Percentiles rank a stretch among this genome's conserved stretches.
Conservation (phyloP, 176 grass and related monocot genomes). For the Cenchrus fungigraminus region DNA sequence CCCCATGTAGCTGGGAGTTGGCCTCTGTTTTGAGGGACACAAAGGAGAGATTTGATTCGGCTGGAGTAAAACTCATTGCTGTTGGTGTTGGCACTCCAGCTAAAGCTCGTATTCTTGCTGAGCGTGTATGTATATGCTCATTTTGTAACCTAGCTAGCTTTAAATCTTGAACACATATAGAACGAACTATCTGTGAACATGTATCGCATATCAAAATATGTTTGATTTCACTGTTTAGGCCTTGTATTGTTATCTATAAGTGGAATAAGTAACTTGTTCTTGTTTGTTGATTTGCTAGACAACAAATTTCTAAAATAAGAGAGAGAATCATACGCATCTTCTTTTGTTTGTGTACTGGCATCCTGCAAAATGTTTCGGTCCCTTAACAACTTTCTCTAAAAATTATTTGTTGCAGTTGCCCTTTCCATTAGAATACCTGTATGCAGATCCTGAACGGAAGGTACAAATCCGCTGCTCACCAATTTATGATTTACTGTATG, state of each 20-base stretch:
- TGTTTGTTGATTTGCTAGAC: not conserved
- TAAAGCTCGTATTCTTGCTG: constrained; percentile 78
- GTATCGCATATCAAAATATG: not conserved
- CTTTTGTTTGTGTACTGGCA: not conserved
- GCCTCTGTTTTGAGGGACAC: constrained; percentile 69
- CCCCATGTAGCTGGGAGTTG: constrained; percentile 72
- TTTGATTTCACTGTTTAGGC: constrained; percentile 1
- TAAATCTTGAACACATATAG: not conserved
- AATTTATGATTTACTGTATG: not conserved
- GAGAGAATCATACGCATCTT: not conserved
- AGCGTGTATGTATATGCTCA: constrained; percentile 48
- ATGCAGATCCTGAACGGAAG: constrained; percentile 87
- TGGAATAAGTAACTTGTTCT: not conserved
- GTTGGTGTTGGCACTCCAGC: constrained; percentile 70
- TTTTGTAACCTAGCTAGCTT: not conserved
- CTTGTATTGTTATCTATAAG: not conserved
- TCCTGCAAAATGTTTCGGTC: not conserved
- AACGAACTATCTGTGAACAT: not conserved
- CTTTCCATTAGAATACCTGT: constrained; percentile 84
- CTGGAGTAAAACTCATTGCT: constrained; percentile 72
- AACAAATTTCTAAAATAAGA: not conserved
- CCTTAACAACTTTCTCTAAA: not conserved
- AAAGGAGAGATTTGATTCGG: constrained; percentile 73
- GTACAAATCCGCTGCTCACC: constrained; percentile 27
- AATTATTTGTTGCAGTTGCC: constrained; percentile 67